Base-by-base conservation (phyloP, 768 basidiomycete species). In the Termitomyces sp. region DNA sequence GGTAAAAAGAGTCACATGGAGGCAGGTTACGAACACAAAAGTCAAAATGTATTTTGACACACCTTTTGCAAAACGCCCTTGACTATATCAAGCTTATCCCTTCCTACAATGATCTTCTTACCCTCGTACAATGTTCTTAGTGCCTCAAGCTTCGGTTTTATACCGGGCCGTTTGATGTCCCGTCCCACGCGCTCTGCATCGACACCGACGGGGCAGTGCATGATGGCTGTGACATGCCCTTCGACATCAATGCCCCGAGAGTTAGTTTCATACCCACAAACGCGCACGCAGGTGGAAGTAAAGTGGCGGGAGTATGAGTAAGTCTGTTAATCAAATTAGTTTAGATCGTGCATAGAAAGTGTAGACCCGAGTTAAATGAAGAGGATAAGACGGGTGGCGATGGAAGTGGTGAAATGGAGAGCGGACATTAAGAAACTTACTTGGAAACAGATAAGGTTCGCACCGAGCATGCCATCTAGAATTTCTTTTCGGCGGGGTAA, bases 31-130 rank as follows among this genome's bases (percentile, higher is more conserved):
- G 37, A 38, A 38, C 15, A 38, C 15, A 17, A 38, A 37, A 37
- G 4, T 37, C 6, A 15, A 33, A 37, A 14, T 37, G 14, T 5
- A 37, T 10, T 10, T 37, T 37, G 14, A 61, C 65, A 14, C 41
- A 86, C 89, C 83, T 99, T 99, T 74, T 98, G 95, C 61, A 98
- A 74, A 23, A 99, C 91, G 44, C 96, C 96, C 75, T 98, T 98
- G 64, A 97, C 94, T n/a, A 94, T 91, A 66, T 98, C 96, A 42
- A 98, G 80, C 76, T 99, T 99, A 72, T 99, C 96, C 8, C 96
- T 81, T 17, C 94, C 96, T 12, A 98, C 91, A 55, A 99, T 94
- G 66, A 99, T 98, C 80, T 98, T 98, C 81, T 98, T 98, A 60
- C 91, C 92, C 62, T 92, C 87, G 70, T 99, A 99, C 14, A 98